Evolutionary conservation across 208 protist species (phyloP).

Genomic region (Spironucleus salmonicida): DNA sequence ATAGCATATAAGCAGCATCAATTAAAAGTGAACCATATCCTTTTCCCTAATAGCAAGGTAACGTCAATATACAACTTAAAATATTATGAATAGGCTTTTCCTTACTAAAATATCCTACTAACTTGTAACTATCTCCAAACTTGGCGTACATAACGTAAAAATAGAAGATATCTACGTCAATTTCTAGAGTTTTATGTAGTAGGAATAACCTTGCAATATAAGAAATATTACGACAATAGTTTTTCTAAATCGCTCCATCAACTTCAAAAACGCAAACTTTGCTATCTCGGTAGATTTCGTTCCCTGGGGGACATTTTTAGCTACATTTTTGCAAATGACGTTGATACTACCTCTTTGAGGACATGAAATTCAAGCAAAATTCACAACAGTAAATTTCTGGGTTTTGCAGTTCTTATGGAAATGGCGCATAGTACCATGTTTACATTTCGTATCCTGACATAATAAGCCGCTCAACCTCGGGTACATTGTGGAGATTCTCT

Average conservation of each 20-base stretch:
- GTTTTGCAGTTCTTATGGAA: not conserved
- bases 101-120: constrained; percentile 20
- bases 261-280: constrained; percentile 7
- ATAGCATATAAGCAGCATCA: not conserved
- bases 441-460: constrained; percentile 2
- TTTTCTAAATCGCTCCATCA: not conserved
- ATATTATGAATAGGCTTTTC: constrained; percentile 1
- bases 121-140: not conserved
- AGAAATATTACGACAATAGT: constrained; percentile 20
- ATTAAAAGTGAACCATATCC: constrained; percentile 3
- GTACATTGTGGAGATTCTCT: no score
- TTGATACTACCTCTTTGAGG: not conserved
- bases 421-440: constrained; percentile 1
- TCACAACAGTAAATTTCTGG: not conserved
- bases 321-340: constrained; percentile 9
- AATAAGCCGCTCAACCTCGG: no score
- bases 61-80: not conserved
- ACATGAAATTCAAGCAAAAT: constrained; percentile 12
- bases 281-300: constrained; percentile 4
- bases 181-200: constrained; percentile 16
- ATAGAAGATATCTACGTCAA: constrained; percentile 20
- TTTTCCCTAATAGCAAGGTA: not conserved
- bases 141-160: constrained; percentile 29
- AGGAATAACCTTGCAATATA: constrained; percentile 15
- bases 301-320: not conserved